Base-by-base conservation (phyloP, 2,329 filamentous ascomycete species). In the Cyphellophora europaea region DNA sequence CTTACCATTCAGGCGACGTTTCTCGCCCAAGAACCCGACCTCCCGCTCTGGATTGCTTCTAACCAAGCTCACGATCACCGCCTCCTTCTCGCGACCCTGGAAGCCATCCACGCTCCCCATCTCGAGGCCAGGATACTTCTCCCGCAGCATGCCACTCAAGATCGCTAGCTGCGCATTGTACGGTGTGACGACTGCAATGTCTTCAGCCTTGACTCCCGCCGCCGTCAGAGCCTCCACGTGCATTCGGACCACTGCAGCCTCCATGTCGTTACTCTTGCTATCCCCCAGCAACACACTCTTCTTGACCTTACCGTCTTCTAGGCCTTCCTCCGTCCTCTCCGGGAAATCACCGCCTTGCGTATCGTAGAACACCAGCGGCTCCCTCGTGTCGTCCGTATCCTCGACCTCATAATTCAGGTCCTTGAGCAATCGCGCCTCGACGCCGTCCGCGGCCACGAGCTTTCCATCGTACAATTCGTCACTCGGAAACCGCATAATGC, bases 91-190 rank as follows among this genome's bases (percentile, higher is more conserved):
- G 12, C 91, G 77, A 19, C 91, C 91, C 58, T 98, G 91, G 56
- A 98, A 98, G 2, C 89, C 91, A 58, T 98, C 91, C 2, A 98
- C 85, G 50, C 86, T 94, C 19, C 91, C 91, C n/a, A 98, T 69
- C 58, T 98, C 91, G 33, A 98, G 77, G 10, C 82, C 86, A 0
- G 82, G 82, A 50, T 82, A 93, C 25, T 68, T 65, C 41, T 91
- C 83, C 54, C 89, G 91, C 32, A 98, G 70, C 45, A 81, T 69
- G 23, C 69, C 65, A 10, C 86, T 79, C 33, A 96, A 66, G 8
- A 93, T 61, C 4, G 82, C 80, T 21, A 95, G 72, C 74, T 93
- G 91, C 11, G 85, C 91, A 62, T 95, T 96, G 62, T 98, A 98
- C 25, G 91, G 91, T 31, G 91, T 95, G 35, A 98, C 79, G 10